Conservation (phyloP, 805 yeast species). For the Allodekkera sacchari region DNA sequence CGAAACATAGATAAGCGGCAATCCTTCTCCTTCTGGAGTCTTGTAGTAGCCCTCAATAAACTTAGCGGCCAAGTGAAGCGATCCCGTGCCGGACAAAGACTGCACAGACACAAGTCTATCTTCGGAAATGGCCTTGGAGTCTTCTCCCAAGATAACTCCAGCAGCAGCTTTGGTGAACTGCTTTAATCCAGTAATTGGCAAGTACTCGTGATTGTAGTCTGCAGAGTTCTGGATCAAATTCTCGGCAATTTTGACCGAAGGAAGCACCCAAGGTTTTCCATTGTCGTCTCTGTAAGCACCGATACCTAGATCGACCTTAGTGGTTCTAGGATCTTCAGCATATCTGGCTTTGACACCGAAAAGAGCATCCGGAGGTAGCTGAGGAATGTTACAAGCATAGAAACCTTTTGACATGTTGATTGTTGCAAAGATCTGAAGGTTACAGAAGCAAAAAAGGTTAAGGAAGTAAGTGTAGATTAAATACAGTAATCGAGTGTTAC, state of each 20-base stretch:
- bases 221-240: slow-evolving; percentile 47
- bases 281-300: slow-evolving; percentile 91
- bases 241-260: slow-evolving; percentile 71
- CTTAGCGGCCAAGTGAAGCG: slow-evolving; percentile 79
- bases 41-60: slow-evolving; percentile 48
- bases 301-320: slow-evolving; percentile 79
- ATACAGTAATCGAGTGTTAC: no score
- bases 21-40: slow-evolving; percentile 15
- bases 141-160: slow-evolving; percentile 58
- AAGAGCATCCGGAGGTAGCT: slow-evolving; percentile 79
- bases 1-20: slow-evolving; percentile 56
- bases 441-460: neutral
- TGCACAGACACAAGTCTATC: slow-evolving; percentile 55
- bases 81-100: slow-evolving; percentile 83
- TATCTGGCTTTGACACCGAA: slow-evolving; percentile 72
- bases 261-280: slow-evolving; percentile 88
- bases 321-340: slow-evolving; percentile 44
- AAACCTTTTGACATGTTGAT: slow-evolving; percentile 18
- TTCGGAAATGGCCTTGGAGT: slow-evolving; percentile 43
- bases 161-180: slow-evolving; percentile 65
- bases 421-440: neutral
- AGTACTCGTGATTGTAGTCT: slow-evolving; percentile 75
- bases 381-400: slow-evolving; percentile 34
- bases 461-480: no score
- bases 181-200: slow-evolving; percentile 72